phyloP scores from a whole-genome alignment of 768 basidiomycete genomes.

The Suillus subaureus region DNA sequence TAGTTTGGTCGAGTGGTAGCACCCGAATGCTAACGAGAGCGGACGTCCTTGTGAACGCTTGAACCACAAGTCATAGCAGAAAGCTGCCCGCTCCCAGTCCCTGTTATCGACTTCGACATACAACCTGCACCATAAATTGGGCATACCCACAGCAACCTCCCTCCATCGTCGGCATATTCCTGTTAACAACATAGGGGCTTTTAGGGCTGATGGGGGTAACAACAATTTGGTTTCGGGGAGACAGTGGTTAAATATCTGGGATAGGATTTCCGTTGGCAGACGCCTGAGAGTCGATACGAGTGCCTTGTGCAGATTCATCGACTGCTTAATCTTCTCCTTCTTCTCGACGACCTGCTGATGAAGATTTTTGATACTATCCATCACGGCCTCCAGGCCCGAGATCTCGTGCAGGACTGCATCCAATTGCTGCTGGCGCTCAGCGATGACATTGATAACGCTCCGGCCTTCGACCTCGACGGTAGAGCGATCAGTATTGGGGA shows the following conservation, averaged over 20 bases:
- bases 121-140: constrained; percentile 52
- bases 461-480: constrained; percentile 16
- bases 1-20: constrained; percentile 3
- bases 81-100: constrained; percentile 17
- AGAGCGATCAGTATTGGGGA: constrained; percentile 17
- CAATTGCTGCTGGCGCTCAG: constrained; percentile 19
- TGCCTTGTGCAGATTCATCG: constrained; percentile 24
- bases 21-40: constrained; percentile 24
- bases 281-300: constrained; percentile 35
- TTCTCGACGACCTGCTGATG: constrained; percentile 22
- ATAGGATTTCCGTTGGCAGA: constrained; percentile 48
- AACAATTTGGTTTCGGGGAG: constrained; percentile 20
- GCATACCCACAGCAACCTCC: constrained; percentile 37
- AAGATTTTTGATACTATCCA: constrained; percentile 16
- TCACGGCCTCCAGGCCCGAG: constrained; percentile 14
- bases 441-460: constrained; percentile 18
- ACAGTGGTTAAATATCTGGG: constrained; percentile 48
- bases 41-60: constrained; percentile 21
- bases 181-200: constrained; percentile 42
- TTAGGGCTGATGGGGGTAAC: background rate
- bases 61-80: constrained; percentile 13
- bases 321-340: constrained; percentile 18
- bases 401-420: constrained; percentile 16
- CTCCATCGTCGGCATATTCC: constrained; percentile 48
- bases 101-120: constrained; percentile 11